These are phyloP conservation scores for Turnera subulata DNA, from an alignment of 345 rosid species.

Conservation along the genomic window DNA sequence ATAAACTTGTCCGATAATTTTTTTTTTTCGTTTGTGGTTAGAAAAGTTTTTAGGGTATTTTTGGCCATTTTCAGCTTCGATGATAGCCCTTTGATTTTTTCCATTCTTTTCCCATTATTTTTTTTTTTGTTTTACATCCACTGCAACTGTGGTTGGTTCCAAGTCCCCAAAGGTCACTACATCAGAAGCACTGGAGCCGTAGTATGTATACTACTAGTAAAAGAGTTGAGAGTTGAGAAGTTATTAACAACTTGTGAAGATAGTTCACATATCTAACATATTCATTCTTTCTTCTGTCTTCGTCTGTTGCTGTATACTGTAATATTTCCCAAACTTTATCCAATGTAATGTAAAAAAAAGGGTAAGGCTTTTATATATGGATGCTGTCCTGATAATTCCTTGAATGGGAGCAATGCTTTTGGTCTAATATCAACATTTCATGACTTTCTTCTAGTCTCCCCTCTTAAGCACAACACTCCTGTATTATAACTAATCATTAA, in stretches of 20 bases:
- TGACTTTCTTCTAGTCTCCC: too few species aligned
- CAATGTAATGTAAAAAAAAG: too few species aligned
- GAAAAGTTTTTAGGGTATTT: constrained; percentile 18
- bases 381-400: too few species aligned
- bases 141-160: constrained; percentile 15
- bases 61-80: constrained; percentile 21
- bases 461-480: too few species aligned
- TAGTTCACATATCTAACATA: constrained; percentile 13
- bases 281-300: neutral
- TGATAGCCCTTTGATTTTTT: neutral
- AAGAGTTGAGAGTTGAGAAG: constrained; percentile 21
- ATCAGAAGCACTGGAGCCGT: constrained; percentile 23
- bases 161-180: constrained; percentile 26
- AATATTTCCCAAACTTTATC: neutral
- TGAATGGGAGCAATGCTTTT: too few species aligned
- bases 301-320: neutral
- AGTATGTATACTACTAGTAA: constrained; percentile 32
- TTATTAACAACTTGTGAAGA: constrained; percentile 28
- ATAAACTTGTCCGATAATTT: constrained; percentile 17
- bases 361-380: too few species aligned
- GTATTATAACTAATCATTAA: too few species aligned
- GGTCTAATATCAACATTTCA: too few species aligned
- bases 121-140: constrained; percentile 3
- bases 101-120: constrained; percentile 26
- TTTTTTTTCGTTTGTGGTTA: constrained; percentile 8